A percentile compares a stretch with the other conserved stretches of the same genome.
These are phyloP conservation scores for Tetramitus jugosus DNA, from an alignment of 208 protist genomes.

Conservation along the genomic window DNA sequence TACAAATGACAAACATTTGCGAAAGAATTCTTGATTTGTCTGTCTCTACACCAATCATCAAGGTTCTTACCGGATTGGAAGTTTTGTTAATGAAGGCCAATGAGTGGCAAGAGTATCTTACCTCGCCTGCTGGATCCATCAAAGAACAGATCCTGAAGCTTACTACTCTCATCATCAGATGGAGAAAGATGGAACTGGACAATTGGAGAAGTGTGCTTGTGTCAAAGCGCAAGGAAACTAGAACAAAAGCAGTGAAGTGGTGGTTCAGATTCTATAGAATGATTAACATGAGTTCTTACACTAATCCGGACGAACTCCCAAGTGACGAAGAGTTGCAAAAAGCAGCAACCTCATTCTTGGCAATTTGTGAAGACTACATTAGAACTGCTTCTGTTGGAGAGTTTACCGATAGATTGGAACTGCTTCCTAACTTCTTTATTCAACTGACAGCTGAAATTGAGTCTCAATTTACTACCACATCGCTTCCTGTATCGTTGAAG, in stretches of 20 bases:
- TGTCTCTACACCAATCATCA: slow-evolving; percentile 14
- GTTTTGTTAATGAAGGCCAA: slow-evolving; percentile 80
- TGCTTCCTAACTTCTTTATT: slow-evolving; percentile 41
- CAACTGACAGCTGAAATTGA: slow-evolving; percentile 34
- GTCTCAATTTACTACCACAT: neutral
- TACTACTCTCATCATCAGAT: slow-evolving; percentile 82
- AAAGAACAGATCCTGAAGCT: slow-evolving; percentile 70
- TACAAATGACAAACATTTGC: slow-evolving; percentile 12
- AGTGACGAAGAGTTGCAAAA: neutral
- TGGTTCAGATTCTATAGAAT: slow-evolving; percentile 55
- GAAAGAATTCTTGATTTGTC: neutral
- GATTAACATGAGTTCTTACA: slow-evolving; percentile 32
- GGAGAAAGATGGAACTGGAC: slow-evolving; percentile 89
- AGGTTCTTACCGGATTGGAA: slow-evolving; percentile 67
- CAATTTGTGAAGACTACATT: slow-evolving; percentile 40
- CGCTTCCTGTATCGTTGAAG: neutral
- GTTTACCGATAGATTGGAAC: slow-evolving; percentile 42
- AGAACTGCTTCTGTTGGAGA: slow-evolving; percentile 47
- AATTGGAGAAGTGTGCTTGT: slow-evolving; percentile 80
- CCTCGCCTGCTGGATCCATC: slow-evolving; percentile 65
- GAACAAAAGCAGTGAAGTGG: slow-evolving; percentile 33
- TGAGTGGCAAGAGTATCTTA: slow-evolving; percentile 90
- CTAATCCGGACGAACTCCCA: neutral
- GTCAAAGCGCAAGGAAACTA: slow-evolving; percentile 61
- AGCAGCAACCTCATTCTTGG: slow-evolving; percentile 25